A percentile compares a stretch with the other conserved stretches of the same genome.
These are phyloP conservation scores for Fusarium floridanum DNA, from an alignment of 2,329 filamentous ascomycete species.

Conservation along the genomic window DNA sequence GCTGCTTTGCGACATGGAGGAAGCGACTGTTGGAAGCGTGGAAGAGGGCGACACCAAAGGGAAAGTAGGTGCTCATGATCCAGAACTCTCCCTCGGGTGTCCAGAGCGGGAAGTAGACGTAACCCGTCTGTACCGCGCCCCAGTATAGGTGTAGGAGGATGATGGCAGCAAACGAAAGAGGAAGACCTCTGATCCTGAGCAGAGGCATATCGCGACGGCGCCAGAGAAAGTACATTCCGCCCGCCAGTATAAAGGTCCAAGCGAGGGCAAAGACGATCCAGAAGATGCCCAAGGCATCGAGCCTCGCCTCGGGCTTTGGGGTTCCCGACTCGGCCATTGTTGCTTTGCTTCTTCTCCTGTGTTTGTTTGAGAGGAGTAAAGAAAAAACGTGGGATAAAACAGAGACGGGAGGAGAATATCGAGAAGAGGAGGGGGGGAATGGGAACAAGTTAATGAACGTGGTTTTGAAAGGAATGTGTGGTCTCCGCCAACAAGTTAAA, in stretches of 20 bases:
- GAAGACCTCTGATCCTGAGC: conserved; percentile 56
- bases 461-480: conserved; percentile 39
- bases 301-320: conserved; percentile 46
- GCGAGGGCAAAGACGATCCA: conserved; percentile 53
- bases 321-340: conserved; percentile 42
- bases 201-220: conserved; percentile 56
- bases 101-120: conserved; percentile 55
- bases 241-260: conserved; percentile 56
- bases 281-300: conserved; percentile 58
- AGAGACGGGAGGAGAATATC: neutral
- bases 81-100: conserved; percentile 71
- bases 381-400: neutral
- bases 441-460: conserved; percentile 34
- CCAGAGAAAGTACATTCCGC: conserved; percentile 58
- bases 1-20: conserved; percentile 68
- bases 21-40: conserved; percentile 74
- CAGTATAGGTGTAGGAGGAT: conserved; percentile 58
- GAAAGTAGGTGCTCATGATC: conserved; percentile 76
- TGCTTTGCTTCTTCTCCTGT: neutral
- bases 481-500: conserved; percentile 13
- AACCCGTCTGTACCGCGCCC: conserved; percentile 55
- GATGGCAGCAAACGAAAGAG: conserved; percentile 57
- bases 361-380: neutral
- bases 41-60: conserved; percentile 74
- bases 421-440: neutral